Conservation (phyloP, 2,329 filamentous ascomycete genomes). For the Aspergillus sp. region DNA sequence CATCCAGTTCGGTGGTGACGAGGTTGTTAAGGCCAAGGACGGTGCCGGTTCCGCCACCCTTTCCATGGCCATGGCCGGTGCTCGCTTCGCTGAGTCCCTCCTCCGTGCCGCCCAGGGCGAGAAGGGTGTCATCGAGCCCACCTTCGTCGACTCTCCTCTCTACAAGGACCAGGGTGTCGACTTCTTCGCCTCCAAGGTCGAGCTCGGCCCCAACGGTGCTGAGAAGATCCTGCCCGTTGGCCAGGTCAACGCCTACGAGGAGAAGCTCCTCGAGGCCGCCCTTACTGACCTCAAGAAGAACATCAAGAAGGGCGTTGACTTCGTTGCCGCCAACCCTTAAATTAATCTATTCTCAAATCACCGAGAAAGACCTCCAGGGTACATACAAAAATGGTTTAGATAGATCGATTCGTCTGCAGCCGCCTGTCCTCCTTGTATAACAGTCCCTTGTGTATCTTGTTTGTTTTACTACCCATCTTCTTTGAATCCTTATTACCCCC, state of each 20-base stretch:
- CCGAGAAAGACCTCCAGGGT: not conserved
- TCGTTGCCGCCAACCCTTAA: constrained; percentile 60
- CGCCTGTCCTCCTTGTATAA: constrained; percentile 29
- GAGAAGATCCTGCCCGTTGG: constrained; percentile 90
- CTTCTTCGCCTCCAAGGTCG: constrained; percentile 94
- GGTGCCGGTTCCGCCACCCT: constrained; percentile 95
- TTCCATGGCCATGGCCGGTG: constrained; percentile 97
- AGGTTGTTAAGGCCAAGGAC: constrained; percentile 99
- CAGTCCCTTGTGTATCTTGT: constrained; percentile 16
- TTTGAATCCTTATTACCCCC: constrained; percentile 6
- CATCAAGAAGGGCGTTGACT: constrained; percentile 79
- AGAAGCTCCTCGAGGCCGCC: constrained; percentile 84
- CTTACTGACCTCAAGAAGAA: constrained; percentile 70
- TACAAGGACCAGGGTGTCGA: constrained; percentile 98
- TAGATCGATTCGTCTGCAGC: constrained; percentile 14
- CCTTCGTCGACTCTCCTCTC: constrained; percentile 93
- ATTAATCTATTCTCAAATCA: constrained; percentile 17
- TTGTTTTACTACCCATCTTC: constrained; percentile 14
- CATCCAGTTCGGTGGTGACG: constrained; percentile 98
- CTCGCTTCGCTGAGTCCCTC: constrained; percentile 80
- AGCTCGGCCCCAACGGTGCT: constrained; percentile 94
- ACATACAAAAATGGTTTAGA: not conserved
- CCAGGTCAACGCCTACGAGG: constrained; percentile 78
- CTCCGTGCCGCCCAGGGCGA: constrained; percentile 90
- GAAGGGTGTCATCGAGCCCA: constrained; percentile 93